phyloP scores from a whole-genome alignment of 1,284 basidiomycete species.

The Taiwanofungus camphoratus region DNA sequence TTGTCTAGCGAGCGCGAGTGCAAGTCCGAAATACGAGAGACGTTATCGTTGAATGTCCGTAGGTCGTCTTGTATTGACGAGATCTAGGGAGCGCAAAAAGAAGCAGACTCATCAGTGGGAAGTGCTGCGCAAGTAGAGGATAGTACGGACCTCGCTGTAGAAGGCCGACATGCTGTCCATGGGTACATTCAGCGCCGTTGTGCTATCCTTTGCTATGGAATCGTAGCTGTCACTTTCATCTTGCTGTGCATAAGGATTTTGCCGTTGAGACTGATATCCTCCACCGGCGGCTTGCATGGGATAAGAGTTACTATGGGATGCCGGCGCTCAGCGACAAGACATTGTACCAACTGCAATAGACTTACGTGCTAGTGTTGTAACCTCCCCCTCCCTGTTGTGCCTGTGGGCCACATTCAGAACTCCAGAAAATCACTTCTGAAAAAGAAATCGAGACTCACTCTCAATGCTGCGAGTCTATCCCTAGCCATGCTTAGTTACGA shows the following conservation, averaged over 20 bases:
- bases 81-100: too few species aligned
- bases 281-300: conserved; percentile 55
- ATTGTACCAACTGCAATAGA: conserved; percentile 13
- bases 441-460: conserved; percentile 39
- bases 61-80: conserved; percentile 70
- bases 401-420: conserved; percentile 28
- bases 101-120: background rate
- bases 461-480: conserved; percentile 80
- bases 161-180: conserved; percentile 64
- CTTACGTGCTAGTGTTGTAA: conserved; percentile 47
- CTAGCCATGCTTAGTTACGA: conserved; percentile 53
- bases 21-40: conserved; percentile 61
- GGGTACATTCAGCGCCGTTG: conserved; percentile 39
- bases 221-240: conserved; percentile 50
- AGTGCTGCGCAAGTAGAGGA: background rate
- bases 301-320: conserved; percentile 48
- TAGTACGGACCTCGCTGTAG: conserved; percentile 60
- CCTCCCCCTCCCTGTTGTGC: conserved; percentile 62
- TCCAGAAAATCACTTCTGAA: background rate
- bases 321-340: conserved; percentile 6
- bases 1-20: conserved; percentile 77
- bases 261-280: conserved; percentile 40
- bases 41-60: conserved; percentile 64
- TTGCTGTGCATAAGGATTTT: conserved; percentile 65
- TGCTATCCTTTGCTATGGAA: conserved; percentile 59